Evolutionary conservation across 2,329 filamentous ascomycete species (phyloP).

Genomic region (Aspergillus piperis): DNA sequence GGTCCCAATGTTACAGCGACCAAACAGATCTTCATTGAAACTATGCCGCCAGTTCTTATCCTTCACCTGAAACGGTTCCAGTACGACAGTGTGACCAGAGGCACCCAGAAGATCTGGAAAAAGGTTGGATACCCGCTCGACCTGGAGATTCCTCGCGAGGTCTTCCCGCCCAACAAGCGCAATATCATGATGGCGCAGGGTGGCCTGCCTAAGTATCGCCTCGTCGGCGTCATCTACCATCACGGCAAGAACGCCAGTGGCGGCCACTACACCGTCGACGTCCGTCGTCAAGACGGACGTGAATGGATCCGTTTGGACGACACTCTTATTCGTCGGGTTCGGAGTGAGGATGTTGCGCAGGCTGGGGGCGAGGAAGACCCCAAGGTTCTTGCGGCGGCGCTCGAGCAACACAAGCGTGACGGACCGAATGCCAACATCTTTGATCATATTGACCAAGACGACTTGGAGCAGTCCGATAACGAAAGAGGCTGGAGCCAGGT

Average conservation of each 20-base stretch:
- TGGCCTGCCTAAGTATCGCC: constrained; percentile 76
- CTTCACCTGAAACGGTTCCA: constrained; percentile 97
- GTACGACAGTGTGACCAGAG: constrained; percentile 77
- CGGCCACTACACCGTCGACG: constrained; percentile 97
- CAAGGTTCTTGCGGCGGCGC: constrained; percentile 64
- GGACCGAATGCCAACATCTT: constrained; percentile 69
- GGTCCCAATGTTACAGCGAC: constrained; percentile 77
- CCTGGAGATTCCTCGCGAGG: constrained; percentile 87
- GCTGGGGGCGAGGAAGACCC: constrained; percentile 78
- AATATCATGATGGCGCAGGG: constrained; percentile 66
- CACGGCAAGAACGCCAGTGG: constrained; percentile 96
- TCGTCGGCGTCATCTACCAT: constrained; percentile 92
- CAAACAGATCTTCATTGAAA: constrained; percentile 94
- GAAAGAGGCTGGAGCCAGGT: constrained; percentile 80
- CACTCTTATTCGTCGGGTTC: constrained; percentile 81
- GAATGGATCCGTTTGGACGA: constrained; percentile 98
- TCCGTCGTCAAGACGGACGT: constrained; percentile 86
- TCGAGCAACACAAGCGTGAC: constrained; percentile 66
- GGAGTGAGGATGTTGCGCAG: constrained; percentile 85
- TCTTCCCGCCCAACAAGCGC: constrained; percentile 75
- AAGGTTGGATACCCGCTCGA: constrained; percentile 94
- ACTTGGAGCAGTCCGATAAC: constrained; percentile 64
- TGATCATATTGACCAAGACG: constrained; percentile 65
- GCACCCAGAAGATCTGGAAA: constrained; percentile 98
- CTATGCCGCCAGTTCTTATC: constrained; percentile 85